Conservation (phyloP, 2,329 filamentous ascomycete species). For the Thyridium curvatum region DNA sequence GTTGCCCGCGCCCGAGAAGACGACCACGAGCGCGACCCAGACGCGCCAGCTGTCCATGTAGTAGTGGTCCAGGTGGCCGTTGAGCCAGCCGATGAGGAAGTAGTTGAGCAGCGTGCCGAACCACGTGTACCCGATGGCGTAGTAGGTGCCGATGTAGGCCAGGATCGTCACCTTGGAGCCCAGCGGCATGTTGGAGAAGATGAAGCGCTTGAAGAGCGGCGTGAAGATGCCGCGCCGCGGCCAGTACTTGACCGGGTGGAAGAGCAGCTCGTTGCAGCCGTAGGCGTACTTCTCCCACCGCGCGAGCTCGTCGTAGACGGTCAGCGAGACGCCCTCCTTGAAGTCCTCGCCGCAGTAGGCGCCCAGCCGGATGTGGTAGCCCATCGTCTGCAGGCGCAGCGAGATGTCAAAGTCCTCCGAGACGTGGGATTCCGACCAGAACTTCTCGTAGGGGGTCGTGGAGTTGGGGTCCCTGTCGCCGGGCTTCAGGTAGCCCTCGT, state of each 20-base stretch:
- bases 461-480: too few relatives aligned
- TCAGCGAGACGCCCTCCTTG: constrained; percentile 78
- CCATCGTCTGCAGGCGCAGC: constrained; percentile 64
- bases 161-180: constrained; percentile 46
- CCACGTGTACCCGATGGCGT: constrained; percentile 19
- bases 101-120: constrained; percentile 17
- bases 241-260: constrained; percentile 61
- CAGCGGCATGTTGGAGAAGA: constrained; percentile 47
- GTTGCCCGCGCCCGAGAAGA: constrained; percentile 59
- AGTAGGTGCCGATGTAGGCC: constrained; percentile 21
- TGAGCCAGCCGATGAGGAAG: constrained; percentile 56
- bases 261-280: constrained; percentile 75
- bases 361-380: constrained; percentile 67
- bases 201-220: constrained; percentile 53
- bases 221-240: constrained; percentile 57
- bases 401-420: constrained; percentile 82
- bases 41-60: constrained; percentile 63
- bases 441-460: constrained; percentile 57
- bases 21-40: constrained; percentile 55
- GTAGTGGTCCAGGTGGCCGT: constrained; percentile 50
- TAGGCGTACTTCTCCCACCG: constrained; percentile 87
- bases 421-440: constrained; percentile 75
- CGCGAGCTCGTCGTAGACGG: constrained; percentile 77
- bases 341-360: constrained; percentile 72
- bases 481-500: too few relatives aligned